Conservation (phyloP, 2,329 filamentous ascomycete species). For the Fonsecaea nubica region DNA sequence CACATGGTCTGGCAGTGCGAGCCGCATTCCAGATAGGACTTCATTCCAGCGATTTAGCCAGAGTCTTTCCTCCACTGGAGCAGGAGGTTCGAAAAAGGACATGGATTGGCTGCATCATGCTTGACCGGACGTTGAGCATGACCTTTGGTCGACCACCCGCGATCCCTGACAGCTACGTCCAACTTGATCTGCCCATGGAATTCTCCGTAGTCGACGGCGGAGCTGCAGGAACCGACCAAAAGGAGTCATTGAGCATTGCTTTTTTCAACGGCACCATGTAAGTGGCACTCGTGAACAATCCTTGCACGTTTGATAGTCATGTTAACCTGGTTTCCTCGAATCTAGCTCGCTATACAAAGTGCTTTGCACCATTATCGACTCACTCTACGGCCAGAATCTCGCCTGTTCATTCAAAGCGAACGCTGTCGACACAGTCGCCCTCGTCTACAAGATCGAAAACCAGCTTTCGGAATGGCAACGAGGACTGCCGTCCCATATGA, state of each 20-base stretch:
- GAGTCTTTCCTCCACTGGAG: slow-evolving; percentile 50
- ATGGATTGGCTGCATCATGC: slow-evolving; percentile 59
- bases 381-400: slow-evolving; percentile 26
- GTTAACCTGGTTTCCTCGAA: not conserved
- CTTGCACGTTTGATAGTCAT: not conserved
- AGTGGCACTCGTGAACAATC: slow-evolving; percentile 22
- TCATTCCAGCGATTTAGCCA: slow-evolving; percentile 52
- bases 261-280: slow-evolving; percentile 24
- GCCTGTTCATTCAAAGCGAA: slow-evolving; percentile 7
- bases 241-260: slow-evolving; percentile 13
- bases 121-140: slow-evolving; percentile 58
- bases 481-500: slow-evolving; percentile 11
- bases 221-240: slow-evolving; percentile 8
- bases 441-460: slow-evolving; percentile 22
- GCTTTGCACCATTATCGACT: slow-evolving; percentile 48
- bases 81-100: slow-evolving; percentile 57
- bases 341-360: slow-evolving; percentile 44
- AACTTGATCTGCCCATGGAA: slow-evolving; percentile 46
- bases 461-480: slow-evolving; percentile 20
- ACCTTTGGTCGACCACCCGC: slow-evolving; percentile 58
- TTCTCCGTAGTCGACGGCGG: slow-evolving; percentile 1
- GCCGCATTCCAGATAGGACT: slow-evolving; percentile 60
- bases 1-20: slow-evolving; percentile 61
- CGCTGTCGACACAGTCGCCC: slow-evolving; percentile 16
- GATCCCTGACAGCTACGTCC: slow-evolving; percentile 55